These are phyloP conservation scores for Juncus inflexus DNA, from an alignment of 176 grass and related monocot genomes.

Conservation along the genomic window DNA sequence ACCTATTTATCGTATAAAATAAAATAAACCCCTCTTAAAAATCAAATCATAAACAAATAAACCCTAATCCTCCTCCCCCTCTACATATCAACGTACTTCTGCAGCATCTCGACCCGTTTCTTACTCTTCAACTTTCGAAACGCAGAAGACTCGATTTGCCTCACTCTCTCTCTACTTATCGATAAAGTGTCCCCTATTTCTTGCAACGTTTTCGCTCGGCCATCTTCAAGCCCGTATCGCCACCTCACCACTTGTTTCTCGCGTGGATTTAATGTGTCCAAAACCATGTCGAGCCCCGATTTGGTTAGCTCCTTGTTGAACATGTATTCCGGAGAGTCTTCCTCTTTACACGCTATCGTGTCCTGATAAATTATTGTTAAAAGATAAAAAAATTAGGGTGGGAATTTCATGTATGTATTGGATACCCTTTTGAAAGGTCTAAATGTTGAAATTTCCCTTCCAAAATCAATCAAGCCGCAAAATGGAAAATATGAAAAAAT, in stretches of 20 bases:
- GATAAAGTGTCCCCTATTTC: constrained; percentile 63
- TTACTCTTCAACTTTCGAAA: constrained; percentile 77
- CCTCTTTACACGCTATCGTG: constrained; percentile 52
- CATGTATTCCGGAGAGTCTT: constrained; percentile 54
- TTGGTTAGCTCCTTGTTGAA: constrained; percentile 62
- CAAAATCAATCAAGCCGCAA: too few relatives aligned
- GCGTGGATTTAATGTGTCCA: constrained; percentile 55
- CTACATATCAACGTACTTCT: constrained; percentile 39
- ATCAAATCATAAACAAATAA: too few relatives aligned
- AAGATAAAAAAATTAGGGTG: too few relatives aligned
- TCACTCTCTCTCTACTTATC: constrained; percentile 83
- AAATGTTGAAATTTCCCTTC: too few relatives aligned
- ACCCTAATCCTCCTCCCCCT: constrained; percentile 36
- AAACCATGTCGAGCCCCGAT: constrained; percentile 51
- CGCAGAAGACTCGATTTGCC: constrained; percentile 73
- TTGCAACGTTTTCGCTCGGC: constrained; percentile 61
- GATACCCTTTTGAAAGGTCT: too few relatives aligned
- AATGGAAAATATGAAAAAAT: too few relatives aligned
- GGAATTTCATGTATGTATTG: too few relatives aligned
- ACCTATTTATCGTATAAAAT: too few relatives aligned
- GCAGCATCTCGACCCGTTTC: constrained; percentile 54
- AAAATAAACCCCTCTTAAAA: too few relatives aligned
- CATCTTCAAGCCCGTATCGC: constrained; percentile 64
- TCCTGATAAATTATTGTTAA: constrained; percentile 38
- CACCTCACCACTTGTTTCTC: constrained; percentile 61